These are phyloP conservation scores for Curvularia sp. DNA, from an alignment of 2,329 filamentous ascomycete genomes.

Conservation along the genomic window DNA sequence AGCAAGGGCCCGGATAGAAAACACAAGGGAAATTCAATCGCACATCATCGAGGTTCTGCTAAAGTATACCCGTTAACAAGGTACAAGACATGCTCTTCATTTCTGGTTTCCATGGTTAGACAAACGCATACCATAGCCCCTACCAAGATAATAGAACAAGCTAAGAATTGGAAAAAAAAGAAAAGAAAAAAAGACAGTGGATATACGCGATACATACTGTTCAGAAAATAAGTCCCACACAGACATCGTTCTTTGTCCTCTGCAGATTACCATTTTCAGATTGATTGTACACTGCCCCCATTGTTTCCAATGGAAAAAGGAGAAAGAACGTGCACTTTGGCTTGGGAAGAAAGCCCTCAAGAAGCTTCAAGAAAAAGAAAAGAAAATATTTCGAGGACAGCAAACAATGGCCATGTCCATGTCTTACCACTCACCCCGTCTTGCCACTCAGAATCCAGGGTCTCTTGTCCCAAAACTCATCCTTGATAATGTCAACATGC, in stretches of 20 bases:
- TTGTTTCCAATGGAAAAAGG: neutral
- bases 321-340: neutral
- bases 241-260: neutral
- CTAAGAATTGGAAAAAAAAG: no score
- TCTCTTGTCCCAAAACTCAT: constrained; percentile 88
- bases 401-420: no score
- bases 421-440: constrained; percentile 35
- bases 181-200: no score
- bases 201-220: neutral
- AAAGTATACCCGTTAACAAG: neutral
- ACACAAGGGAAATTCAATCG: neutral
- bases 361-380: neutral
- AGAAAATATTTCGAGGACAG: no score
- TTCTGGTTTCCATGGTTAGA: no score
- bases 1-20: neutral
- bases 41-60: neutral
- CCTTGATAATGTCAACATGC: constrained; percentile 92
- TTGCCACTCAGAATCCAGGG: constrained; percentile 70
- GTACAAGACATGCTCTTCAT: neutral
- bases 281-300: no score
- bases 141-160: no score
- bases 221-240: neutral
- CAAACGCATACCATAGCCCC: no score
- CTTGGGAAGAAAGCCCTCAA: neutral
- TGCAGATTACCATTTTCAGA: neutral